These are phyloP conservation scores for Vachellia collinsii DNA, from an alignment of 306 rosid genomes.

Conservation along the genomic window DNA sequence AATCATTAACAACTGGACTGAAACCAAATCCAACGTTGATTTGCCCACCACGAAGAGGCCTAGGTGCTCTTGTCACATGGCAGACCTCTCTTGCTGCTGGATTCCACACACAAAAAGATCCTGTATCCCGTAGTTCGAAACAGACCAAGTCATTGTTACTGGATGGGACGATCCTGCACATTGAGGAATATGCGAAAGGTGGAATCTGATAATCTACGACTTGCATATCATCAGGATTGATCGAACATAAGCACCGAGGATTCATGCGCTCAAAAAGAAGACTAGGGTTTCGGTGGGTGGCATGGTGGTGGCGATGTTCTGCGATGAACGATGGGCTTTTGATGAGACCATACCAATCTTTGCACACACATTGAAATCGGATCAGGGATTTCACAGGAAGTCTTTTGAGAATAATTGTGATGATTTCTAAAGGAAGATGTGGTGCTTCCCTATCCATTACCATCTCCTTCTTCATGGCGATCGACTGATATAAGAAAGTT, in stretches of 20 bases:
- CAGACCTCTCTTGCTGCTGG: background rate
- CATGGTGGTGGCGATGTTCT: background rate
- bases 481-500: no score
- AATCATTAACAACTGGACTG: background rate
- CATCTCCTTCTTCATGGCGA: no score
- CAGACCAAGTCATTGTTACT: background rate
- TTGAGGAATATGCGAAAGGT: background rate
- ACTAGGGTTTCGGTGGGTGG: background rate
- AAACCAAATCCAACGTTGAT: background rate
- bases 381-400: no score
- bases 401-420: no score
- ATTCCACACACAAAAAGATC: background rate
- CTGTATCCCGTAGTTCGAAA: background rate
- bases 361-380: no score
- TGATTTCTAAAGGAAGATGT: no score
- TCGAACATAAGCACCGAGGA: background rate
- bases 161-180: background rate
- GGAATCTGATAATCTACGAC: background rate
- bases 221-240: background rate
- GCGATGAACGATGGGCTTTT: background rate
- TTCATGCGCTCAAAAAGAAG: background rate
- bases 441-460: no score
- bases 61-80: no score
- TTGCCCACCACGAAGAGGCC: no score
- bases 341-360: no score